Percentiles rank a stretch among this genome's conserved stretches.
These are phyloP conservation scores for Xylaria longipes DNA, from an alignment of 495 filamentous ascomycete genomes.

Conservation along the genomic window DNA sequence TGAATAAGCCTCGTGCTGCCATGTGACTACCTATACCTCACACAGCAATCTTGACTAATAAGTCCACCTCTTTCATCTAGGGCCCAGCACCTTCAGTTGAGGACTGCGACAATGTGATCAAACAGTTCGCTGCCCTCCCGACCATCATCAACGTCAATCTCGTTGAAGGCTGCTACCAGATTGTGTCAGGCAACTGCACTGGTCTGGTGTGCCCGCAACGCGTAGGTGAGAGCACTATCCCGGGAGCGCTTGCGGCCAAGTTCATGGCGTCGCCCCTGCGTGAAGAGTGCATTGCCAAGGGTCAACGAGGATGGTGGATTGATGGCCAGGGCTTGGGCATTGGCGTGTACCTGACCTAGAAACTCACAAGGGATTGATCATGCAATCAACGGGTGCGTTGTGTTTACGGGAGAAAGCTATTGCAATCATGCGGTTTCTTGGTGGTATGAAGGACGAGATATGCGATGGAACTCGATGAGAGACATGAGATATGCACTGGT, in stretches of 20 bases:
- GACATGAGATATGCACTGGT: background rate
- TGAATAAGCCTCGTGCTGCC: background rate
- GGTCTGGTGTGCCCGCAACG: conserved; percentile 38
- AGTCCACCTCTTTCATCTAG: conserved; percentile 17
- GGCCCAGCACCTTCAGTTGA: conserved; percentile 36
- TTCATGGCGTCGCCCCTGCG: conserved; percentile 35
- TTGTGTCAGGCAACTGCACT: conserved; percentile 37
- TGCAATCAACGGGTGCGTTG: background rate
- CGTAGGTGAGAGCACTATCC: conserved; percentile 31
- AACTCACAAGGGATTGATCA: background rate
- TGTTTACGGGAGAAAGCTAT: background rate
- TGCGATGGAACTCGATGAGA: conserved; percentile 9
- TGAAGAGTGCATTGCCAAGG: conserved; percentile 38
- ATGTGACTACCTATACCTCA: background rate
- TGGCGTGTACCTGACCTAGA: conserved; percentile 38
- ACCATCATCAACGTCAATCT: conserved; percentile 36
- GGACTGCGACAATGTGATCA: conserved; percentile 35
- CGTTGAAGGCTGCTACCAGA: conserved; percentile 37
- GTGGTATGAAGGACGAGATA: background rate
- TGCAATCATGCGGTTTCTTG: conserved; percentile 13
- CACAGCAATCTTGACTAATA: background rate
- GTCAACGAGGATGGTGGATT: conserved; percentile 39
- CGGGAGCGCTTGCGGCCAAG: conserved; percentile 34
- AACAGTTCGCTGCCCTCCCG: conserved; percentile 30
- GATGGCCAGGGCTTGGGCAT: conserved; percentile 33